Conservation (phyloP, 768 basidiomycete species). For the Amanita phalloides region DNA sequence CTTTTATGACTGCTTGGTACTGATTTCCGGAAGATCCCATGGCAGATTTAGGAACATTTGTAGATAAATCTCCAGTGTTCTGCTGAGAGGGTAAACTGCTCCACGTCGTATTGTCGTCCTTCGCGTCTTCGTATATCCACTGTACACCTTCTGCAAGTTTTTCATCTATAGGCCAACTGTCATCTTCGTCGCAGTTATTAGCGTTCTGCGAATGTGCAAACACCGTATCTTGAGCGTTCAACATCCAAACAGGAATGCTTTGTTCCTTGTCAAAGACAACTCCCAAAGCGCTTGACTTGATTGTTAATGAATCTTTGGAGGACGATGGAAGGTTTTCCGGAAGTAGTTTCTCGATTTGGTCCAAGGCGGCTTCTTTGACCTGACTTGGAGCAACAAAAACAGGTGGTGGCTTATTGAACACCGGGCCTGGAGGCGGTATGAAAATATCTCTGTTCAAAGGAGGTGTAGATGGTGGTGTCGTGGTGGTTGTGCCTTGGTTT, state of each 20-base stretch:
- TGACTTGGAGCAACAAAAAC: conserved; percentile 36
- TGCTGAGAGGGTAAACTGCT: conserved; percentile 43
- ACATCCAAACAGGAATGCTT: conserved; percentile 40
- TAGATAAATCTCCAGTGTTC: conserved; percentile 22
- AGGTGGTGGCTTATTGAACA: conserved; percentile 50
- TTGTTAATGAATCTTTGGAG: conserved; percentile 15
- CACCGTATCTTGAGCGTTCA: conserved; percentile 50
- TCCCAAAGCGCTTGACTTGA: conserved; percentile 47
- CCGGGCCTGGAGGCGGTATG: conserved; percentile 29
- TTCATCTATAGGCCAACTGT: conserved; percentile 71
- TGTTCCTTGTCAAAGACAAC: conserved; percentile 37
- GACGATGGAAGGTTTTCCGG: neutral
- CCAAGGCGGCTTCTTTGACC: conserved; percentile 12
- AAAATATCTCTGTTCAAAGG: conserved; percentile 25
- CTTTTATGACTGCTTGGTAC: neutral
- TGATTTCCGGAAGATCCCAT: conserved; percentile 8
- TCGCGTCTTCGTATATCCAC: conserved; percentile 51
- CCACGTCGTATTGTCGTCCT: conserved; percentile 71
- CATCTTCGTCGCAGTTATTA: conserved; percentile 36
- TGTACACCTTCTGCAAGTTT: conserved; percentile 42
- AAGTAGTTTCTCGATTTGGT: conserved; percentile 10
- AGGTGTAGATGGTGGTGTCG: conserved; percentile 51
- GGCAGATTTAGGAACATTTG: conserved; percentile 9
- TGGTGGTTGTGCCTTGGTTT: conserved; percentile 24
- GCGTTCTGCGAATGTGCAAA: conserved; percentile 18